These are phyloP conservation scores for Exophiala spinifera DNA, from an alignment of 2,329 filamentous ascomycete genomes.

Conservation along the genomic window DNA sequence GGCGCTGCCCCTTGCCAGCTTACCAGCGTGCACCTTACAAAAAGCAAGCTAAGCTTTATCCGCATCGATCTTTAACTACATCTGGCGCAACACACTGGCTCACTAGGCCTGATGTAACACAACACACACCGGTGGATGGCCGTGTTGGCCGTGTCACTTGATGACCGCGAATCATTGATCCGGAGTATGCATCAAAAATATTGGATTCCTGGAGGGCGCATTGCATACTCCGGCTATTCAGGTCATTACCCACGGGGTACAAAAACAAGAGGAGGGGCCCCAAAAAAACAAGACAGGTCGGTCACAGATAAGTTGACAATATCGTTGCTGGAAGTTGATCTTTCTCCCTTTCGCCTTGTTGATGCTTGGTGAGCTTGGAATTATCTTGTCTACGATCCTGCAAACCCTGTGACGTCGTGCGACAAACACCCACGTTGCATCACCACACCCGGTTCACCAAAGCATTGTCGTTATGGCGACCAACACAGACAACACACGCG, in stretches of 20 bases:
- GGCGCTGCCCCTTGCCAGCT: too few species aligned
- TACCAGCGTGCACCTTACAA: too few species aligned
- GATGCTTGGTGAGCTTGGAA: background rate
- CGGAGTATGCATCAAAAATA: too few species aligned
- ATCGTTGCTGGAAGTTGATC: background rate
- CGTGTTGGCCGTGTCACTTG: background rate
- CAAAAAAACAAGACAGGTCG: slow-evolving; percentile 1
- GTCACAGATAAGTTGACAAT: background rate
- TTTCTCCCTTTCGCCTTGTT: background rate
- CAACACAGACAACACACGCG: background rate
- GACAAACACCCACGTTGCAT: too few species aligned
- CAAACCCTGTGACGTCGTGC: too few species aligned
- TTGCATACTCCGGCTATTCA: background rate
- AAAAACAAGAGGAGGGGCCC: slow-evolving; percentile 1
- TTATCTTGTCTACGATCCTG: too few species aligned
- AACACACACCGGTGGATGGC: background rate
- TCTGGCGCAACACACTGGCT: background rate
- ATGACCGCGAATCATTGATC: background rate
- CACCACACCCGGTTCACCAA: too few species aligned
- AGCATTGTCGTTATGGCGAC: background rate
- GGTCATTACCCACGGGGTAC: slow-evolving; percentile 8
- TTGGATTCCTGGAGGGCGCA: too few species aligned
- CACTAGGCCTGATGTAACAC: background rate
- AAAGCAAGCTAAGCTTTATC: background rate
- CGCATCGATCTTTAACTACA: background rate